Evolutionary conservation across 805 yeast species (phyloP).

Genomic region (Barnettozyma sucrosica): DNA sequence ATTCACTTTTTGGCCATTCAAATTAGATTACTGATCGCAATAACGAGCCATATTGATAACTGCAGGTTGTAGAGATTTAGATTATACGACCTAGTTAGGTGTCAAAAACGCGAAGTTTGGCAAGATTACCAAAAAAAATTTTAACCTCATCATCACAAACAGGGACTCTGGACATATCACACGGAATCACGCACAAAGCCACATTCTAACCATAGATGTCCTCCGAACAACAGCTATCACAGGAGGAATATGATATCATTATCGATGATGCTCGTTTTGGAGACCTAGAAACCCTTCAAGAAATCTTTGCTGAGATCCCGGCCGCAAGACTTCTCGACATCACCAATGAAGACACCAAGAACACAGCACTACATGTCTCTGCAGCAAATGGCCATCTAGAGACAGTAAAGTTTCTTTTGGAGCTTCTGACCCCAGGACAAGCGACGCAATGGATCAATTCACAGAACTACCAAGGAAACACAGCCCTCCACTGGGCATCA

Average conservation of each 20-base stretch:
- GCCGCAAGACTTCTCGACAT: constrained; percentile 35
- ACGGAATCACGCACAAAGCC: background rate
- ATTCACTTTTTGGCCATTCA: too few relatives aligned
- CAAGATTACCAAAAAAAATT: background rate
- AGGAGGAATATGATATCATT: constrained; percentile 79
- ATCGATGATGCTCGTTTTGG: constrained; percentile 84
- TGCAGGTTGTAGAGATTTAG: too few relatives aligned
- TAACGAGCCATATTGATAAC: too few relatives aligned
- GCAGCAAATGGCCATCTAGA: constrained; percentile 88
- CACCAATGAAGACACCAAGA: constrained; percentile 55
- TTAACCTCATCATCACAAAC: background rate
- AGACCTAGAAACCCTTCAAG: constrained; percentile 69
- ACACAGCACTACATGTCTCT: constrained; percentile 91
- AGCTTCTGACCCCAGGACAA: constrained; percentile 39
- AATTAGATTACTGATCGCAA: too few relatives aligned
- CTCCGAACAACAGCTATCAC: constrained; percentile 31
- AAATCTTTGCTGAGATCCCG: constrained; percentile 54
- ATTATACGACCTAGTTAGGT: background rate
- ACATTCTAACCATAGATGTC: background rate
- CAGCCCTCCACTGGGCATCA: constrained; percentile 96
- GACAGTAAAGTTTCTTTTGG: constrained; percentile 54
- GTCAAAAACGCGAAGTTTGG: background rate
- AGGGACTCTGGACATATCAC: background rate
- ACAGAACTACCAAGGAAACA: constrained; percentile 79
- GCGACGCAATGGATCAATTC: constrained; percentile 42